Percentiles rank a stretch among this genome's conserved stretches.
phyloP scores from a whole-genome alignment of 768 basidiomycete species.

The Leccinum pellstonianum region DNA sequence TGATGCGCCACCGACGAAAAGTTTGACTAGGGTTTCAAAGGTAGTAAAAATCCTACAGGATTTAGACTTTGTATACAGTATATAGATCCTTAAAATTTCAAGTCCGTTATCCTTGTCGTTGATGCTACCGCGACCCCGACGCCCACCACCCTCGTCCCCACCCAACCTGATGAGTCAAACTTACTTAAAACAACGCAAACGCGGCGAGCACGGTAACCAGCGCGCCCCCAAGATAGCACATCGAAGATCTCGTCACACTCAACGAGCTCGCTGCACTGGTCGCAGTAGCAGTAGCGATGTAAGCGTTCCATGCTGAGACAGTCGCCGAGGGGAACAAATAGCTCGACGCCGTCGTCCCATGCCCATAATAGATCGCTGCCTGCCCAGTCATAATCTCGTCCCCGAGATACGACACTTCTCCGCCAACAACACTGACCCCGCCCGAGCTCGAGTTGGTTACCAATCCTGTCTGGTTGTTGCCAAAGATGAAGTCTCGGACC shows the following conservation, averaged over 20 bases:
- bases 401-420: constrained; percentile 46
- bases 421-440: constrained; percentile 40
- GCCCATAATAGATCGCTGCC: constrained; percentile 54
- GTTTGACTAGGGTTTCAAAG: too few species aligned
- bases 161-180: too few species aligned
- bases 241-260: neutral
- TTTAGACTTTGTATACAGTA: too few species aligned
- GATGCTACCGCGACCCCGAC: too few species aligned
- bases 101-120: too few species aligned
- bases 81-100: too few species aligned
- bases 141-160: too few species aligned
- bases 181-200: neutral
- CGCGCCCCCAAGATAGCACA: neutral
- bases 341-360: constrained; percentile 45
- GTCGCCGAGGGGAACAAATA: constrained; percentile 56
- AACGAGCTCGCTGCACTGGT: constrained; percentile 1
- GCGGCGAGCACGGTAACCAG: neutral
- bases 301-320: constrained; percentile 54
- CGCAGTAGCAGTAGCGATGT: constrained; percentile 32
- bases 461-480: constrained; percentile 51
- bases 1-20: too few species aligned
- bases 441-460: constrained; percentile 27
- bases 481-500: too few species aligned
- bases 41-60: too few species aligned
- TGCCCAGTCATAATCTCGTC: constrained; percentile 51